These are phyloP conservation scores for Astrothelium macrocarpum DNA, from an alignment of 495 filamentous ascomycete species.

Conservation along the genomic window DNA sequence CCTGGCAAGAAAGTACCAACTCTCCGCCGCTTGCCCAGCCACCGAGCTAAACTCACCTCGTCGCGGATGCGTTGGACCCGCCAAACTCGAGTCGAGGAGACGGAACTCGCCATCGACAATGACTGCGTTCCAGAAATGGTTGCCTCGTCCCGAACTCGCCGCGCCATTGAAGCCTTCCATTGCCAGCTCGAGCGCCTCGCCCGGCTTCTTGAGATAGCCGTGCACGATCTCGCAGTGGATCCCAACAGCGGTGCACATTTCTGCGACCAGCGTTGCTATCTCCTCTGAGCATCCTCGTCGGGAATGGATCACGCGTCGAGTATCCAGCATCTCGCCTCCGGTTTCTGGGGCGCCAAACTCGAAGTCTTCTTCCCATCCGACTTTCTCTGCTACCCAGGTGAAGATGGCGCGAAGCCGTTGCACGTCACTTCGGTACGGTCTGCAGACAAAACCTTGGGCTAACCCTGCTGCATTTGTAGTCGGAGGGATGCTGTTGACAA, in stretches of 20 bases:
- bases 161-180: slow-evolving; percentile 41
- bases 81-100: slow-evolving; percentile 89
- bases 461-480: slow-evolving; percentile 75
- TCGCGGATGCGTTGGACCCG: slow-evolving; percentile 78
- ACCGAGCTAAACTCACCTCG: slow-evolving; percentile 65
- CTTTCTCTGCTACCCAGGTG: slow-evolving; percentile 90
- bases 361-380: slow-evolving; percentile 92
- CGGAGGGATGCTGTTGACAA: slow-evolving; percentile 80
- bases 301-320: slow-evolving; percentile 69
- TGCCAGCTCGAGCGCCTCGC: slow-evolving; percentile 68
- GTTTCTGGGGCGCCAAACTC: slow-evolving; percentile 36
- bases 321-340: slow-evolving; percentile 53
- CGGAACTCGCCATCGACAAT: slow-evolving; percentile 92
- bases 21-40: slow-evolving; percentile 60
- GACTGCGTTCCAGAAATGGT: slow-evolving; percentile 99
- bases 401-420: slow-evolving; percentile 90
- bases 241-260: slow-evolving; percentile 90
- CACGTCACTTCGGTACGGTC: slow-evolving; percentile 89
- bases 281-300: slow-evolving; percentile 84
- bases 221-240: slow-evolving; percentile 74
- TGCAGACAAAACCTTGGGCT: slow-evolving; percentile 84
- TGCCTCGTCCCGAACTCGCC: slow-evolving; percentile 43
- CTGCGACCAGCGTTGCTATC: slow-evolving; percentile 74
- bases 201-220: slow-evolving; percentile 84
- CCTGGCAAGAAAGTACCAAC: slow-evolving; percentile 82